phyloP scores from a whole-genome alignment of 768 basidiomycete genomes.

The Termitomyces sp. region DNA sequence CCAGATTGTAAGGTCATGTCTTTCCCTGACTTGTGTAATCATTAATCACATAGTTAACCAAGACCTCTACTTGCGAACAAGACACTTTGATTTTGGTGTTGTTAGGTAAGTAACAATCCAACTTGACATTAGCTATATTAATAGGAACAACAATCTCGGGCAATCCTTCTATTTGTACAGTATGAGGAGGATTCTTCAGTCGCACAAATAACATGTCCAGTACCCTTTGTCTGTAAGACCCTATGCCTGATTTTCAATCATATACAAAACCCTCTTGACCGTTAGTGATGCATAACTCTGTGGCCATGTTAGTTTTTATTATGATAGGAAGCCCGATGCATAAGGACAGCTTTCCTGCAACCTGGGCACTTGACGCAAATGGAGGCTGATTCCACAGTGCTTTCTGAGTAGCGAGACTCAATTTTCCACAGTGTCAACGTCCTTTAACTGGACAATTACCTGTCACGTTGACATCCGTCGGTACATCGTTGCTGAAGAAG shows the following conservation, averaged over 20 bases:
- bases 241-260: neutral
- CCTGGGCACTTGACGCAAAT: neutral
- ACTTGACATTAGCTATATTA: neutral
- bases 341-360: neutral
- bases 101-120: neutral
- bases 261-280: neutral
- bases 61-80: neutral
- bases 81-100: neutral
- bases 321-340: neutral
- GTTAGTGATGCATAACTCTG: neutral
- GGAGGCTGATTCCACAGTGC: neutral
- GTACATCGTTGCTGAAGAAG: too few relatives aligned
- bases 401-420: neutral
- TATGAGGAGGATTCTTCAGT: neutral
- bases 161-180: neutral
- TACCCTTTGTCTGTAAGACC: neutral
- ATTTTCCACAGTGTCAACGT: too few relatives aligned
- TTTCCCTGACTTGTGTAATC: conserved; percentile 26
- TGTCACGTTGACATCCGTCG: too few relatives aligned
- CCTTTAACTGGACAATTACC: too few relatives aligned
- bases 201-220: conserved; percentile 4
- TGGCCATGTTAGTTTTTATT: neutral
- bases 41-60: conserved; percentile 18
- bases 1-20: conserved; percentile 20
- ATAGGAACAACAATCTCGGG: neutral